Conservation (phyloP, 345 rosid species). For the Geranium brycei region DNA sequence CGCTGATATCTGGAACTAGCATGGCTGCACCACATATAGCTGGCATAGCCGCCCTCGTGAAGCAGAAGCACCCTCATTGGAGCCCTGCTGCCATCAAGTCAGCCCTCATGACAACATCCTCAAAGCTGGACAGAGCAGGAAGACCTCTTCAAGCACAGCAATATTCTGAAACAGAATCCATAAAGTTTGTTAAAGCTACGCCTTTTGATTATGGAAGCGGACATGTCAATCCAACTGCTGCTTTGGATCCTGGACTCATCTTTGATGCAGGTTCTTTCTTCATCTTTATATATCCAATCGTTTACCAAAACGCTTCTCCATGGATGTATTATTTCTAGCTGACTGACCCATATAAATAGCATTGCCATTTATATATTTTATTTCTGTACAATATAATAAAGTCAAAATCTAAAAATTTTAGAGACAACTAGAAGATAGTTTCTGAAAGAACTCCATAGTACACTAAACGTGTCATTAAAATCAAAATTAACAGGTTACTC, state of each 20-base stretch:
- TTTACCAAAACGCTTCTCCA: no score
- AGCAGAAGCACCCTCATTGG: constrained; percentile 95
- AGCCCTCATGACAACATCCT: constrained; percentile 68
- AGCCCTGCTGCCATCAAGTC: constrained; percentile 47
- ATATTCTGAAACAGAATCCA: constrained; percentile 70
- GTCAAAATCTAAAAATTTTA: no score
- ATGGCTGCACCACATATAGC: constrained; percentile 99
- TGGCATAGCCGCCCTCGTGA: constrained; percentile 94
- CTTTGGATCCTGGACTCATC: constrained; percentile 91
- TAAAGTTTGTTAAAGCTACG: constrained; percentile 65
- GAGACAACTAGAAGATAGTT: no score
- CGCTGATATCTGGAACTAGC: constrained; percentile 64
- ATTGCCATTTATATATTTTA: neutral
- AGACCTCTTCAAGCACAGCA: constrained; percentile 89
- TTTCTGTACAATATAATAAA: neutral
- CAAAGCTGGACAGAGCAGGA: constrained; percentile 73
- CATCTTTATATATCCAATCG: neutral
- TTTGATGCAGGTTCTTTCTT: constrained; percentile 60
- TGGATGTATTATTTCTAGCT: no score
- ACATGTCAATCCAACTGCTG: constrained; percentile 90
- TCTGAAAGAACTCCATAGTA: no score
- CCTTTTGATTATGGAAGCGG: constrained; percentile 98
- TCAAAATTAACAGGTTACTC: no score
- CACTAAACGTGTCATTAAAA: no score
- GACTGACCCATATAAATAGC: no score